A percentile compares a stretch with the other conserved stretches of the same genome.
phyloP scores from a whole-genome alignment of 179 eudicot genomes.

The Silene noctiflora region DNA sequence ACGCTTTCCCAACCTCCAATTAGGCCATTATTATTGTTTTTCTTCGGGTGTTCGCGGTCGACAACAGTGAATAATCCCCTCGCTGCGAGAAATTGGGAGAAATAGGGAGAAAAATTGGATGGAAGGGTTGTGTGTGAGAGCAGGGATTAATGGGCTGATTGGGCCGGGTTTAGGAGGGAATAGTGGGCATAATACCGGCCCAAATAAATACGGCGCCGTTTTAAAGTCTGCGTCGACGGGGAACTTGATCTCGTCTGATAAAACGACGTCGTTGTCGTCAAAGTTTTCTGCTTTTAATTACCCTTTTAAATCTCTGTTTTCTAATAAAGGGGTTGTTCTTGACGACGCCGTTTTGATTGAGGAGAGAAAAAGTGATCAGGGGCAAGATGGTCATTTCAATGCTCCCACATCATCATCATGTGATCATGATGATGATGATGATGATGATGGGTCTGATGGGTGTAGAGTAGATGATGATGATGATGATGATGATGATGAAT shows the following conservation, averaged over 20 bases:
- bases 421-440: constrained; percentile 15
- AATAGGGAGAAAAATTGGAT: constrained; percentile 19
- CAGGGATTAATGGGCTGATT: constrained; percentile 39
- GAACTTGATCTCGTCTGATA: constrained; percentile 31
- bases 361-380: constrained; percentile 26
- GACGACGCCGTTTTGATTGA: constrained; percentile 70
- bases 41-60: too few species aligned
- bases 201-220: constrained; percentile 11
- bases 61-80: too few species aligned
- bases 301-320: constrained; percentile 57
- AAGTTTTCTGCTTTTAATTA: constrained; percentile 50
- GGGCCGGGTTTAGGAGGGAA: constrained; percentile 32
- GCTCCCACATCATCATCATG: constrained; percentile 17
- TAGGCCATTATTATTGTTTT: neutral
- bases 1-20: neutral
- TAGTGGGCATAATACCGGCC: constrained; percentile 24
- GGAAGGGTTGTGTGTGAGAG: constrained; percentile 56
- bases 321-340: constrained; percentile 38
- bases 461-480: constrained; percentile 32
- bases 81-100: too few species aligned
- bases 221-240: neutral
- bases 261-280: constrained; percentile 23
- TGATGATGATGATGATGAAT: constrained; percentile 26
- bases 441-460: constrained; percentile 29
- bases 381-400: constrained; percentile 53